Percentiles rank a stretch among this genome's conserved stretches.
Conservation (phyloP, 495 filamentous ascomycete species). For the Glarea lozoyensis region DNA sequence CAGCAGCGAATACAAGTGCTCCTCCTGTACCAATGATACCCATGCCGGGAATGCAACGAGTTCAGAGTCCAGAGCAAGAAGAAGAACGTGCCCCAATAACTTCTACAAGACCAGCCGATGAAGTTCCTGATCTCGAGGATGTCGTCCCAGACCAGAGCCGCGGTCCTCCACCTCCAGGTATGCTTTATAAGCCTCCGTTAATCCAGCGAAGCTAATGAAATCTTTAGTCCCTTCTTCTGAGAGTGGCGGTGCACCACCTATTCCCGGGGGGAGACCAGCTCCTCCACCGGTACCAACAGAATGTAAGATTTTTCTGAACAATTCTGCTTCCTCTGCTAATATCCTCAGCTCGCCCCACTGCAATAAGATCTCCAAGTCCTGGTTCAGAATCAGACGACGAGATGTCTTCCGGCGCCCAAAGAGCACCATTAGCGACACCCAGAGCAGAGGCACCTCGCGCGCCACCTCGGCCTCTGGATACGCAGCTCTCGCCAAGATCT, state of each 20-base stretch:
- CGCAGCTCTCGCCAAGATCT: conserved; percentile 46
- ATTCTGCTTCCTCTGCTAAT: not conserved
- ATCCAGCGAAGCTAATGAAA: conserved; percentile 13
- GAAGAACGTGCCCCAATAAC: conserved; percentile 26
- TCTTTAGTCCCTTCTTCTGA: conserved; percentile 29
- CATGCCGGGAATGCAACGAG: conserved; percentile 59
- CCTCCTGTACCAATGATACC: conserved; percentile 74
- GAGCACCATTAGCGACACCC: conserved; percentile 25
- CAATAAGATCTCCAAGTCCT: conserved; percentile 54
- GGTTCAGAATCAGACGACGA: conserved; percentile 95
- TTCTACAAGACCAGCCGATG: conserved; percentile 30
- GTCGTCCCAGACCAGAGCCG: conserved; percentile 34
- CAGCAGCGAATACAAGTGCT: conserved; percentile 37
- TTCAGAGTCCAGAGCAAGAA: conserved; percentile 29
- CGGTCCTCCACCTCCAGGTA: conserved; percentile 37
- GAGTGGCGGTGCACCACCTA: conserved; percentile 40
- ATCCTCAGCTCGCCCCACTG: conserved; percentile 44
- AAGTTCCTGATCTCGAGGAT: conserved; percentile 58
- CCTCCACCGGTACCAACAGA: conserved; percentile 62
- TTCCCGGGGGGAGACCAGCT: conserved; percentile 53
- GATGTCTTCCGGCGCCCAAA: conserved; percentile 54
- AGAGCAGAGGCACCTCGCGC: conserved; percentile 31
- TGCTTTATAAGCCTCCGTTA: not conserved
- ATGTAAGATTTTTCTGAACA: conserved; percentile 40
- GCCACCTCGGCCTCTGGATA: conserved; percentile 37